Percentiles rank a stretch among this genome's conserved stretches.
Evolutionary conservation across 176 grass and related monocot genomes (phyloP).

Genomic region (Lolium perenne): DNA sequence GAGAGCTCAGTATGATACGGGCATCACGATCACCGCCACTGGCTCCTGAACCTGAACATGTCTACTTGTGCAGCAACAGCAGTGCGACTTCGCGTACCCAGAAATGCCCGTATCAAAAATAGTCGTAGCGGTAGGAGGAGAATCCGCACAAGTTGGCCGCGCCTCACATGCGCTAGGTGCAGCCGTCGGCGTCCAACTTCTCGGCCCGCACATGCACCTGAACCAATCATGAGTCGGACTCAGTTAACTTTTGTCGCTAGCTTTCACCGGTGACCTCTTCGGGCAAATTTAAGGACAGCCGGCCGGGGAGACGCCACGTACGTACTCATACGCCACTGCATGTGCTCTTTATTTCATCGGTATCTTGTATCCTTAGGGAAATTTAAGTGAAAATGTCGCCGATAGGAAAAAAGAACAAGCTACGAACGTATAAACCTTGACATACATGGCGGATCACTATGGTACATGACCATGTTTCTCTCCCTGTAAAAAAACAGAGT

Average conservation of each 20-base stretch:
- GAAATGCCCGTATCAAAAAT: background rate
- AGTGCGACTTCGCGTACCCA: background rate
- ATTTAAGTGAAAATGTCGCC: too few relatives aligned
- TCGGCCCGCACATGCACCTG: constrained; percentile 30
- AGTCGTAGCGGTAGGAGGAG: background rate
- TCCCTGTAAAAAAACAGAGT: too few relatives aligned
- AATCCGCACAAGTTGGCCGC: background rate
- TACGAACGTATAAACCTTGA: too few relatives aligned
- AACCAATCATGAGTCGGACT: background rate
- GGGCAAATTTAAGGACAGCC: background rate
- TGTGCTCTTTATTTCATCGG: background rate
- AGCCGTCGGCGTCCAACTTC: constrained; percentile 29
- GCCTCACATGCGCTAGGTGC: constrained; percentile 2
- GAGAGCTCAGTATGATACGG: background rate
- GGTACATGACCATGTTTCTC: too few relatives aligned
- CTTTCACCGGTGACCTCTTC: background rate
- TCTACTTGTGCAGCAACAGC: background rate
- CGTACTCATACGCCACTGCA: background rate
- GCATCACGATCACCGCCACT: background rate
- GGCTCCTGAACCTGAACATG: background rate
- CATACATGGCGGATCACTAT: too few relatives aligned
- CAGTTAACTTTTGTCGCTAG: background rate
- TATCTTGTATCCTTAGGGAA: too few relatives aligned
- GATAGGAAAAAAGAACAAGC: too few relatives aligned
- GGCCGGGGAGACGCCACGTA: background rate